Conservation (phyloP, 345 rosid species). For the Hibiscus tridactylites region DNA sequence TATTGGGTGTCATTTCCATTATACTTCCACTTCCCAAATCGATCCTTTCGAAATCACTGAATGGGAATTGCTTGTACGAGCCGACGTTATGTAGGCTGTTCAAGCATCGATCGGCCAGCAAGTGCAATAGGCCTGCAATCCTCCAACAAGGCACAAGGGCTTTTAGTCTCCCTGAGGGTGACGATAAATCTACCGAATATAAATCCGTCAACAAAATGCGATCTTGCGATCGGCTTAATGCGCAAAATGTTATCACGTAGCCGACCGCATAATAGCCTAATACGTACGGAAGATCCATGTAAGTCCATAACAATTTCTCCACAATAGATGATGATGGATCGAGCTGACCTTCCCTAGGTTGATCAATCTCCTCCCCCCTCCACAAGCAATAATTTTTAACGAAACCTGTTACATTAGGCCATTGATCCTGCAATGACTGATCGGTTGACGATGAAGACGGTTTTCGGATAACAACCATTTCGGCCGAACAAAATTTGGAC, state of each 20-base stretch:
- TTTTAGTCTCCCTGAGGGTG: constrained; percentile 53
- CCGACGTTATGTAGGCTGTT: constrained; percentile 6
- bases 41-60: constrained; percentile 74
- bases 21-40: constrained; percentile 34
- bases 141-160: constrained; percentile 84
- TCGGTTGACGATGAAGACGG: constrained; percentile 10
- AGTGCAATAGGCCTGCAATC: constrained; percentile 58
- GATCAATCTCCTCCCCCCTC: constrained; percentile 91
- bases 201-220: constrained; percentile 65
- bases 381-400: constrained; percentile 66
- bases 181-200: constrained; percentile 55
- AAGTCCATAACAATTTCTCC: constrained; percentile 83
- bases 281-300: constrained; percentile 71
- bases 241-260: constrained; percentile 64
- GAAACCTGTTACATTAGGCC: constrained; percentile 90
- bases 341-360: constrained; percentile 47
- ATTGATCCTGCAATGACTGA: constrained; percentile 52
- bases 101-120: constrained; percentile 61
- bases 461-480: constrained; percentile 52
- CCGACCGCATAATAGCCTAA: constrained; percentile 85
- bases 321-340: constrained; percentile 61
- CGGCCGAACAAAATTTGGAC: constrained; percentile 62
- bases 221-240: constrained; percentile 59
- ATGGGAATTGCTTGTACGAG: constrained; percentile 26
- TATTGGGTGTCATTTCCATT: constrained; percentile 69